Conservation (phyloP, 2,329 filamentous ascomycete species). For the Pestalotiopsis sp. region DNA sequence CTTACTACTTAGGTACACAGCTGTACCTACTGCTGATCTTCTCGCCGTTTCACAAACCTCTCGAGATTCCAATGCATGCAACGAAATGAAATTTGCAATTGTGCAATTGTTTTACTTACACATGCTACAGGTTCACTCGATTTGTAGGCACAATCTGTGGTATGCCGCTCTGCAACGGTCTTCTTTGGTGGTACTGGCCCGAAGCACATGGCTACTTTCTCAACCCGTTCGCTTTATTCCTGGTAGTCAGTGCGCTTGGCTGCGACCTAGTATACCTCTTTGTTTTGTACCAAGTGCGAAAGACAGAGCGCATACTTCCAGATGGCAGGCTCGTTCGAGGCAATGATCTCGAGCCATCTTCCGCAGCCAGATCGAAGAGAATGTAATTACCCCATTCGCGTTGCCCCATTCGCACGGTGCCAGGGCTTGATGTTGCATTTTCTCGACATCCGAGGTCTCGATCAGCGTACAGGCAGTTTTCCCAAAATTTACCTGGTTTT, state of each 20-base stretch:
- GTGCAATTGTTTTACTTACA: neutral
- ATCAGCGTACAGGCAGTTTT: too few relatives aligned
- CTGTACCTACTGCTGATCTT: neutral
- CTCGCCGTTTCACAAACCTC: too few relatives aligned
- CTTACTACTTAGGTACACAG: neutral
- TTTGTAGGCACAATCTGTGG: conserved; percentile 44
- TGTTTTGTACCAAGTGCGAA: conserved; percentile 39
- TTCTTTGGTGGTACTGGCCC: conserved; percentile 53
- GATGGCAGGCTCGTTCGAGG: neutral
- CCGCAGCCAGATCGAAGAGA: neutral
- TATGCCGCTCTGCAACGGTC: conserved; percentile 36
- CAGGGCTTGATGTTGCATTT: too few relatives aligned
- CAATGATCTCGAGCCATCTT: neutral
- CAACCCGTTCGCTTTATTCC: conserved; percentile 42
- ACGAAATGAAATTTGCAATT: neutral
- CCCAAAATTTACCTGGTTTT: too few relatives aligned
- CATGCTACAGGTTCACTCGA: conserved; percentile 40
- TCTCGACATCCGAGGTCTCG: too few relatives aligned
- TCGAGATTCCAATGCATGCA: too few relatives aligned
- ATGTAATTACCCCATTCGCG: neutral
- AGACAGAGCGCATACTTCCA: neutral
- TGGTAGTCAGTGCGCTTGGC: conserved; percentile 39
- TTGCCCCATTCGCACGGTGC: too few relatives aligned
- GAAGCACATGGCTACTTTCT: conserved; percentile 50
- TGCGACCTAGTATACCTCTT: conserved; percentile 49